Evolutionary conservation across 257 asterid genomes (phyloP), one percentile per base, ranked within the genome.

Genomic region (Petunia axillaris): DNA sequence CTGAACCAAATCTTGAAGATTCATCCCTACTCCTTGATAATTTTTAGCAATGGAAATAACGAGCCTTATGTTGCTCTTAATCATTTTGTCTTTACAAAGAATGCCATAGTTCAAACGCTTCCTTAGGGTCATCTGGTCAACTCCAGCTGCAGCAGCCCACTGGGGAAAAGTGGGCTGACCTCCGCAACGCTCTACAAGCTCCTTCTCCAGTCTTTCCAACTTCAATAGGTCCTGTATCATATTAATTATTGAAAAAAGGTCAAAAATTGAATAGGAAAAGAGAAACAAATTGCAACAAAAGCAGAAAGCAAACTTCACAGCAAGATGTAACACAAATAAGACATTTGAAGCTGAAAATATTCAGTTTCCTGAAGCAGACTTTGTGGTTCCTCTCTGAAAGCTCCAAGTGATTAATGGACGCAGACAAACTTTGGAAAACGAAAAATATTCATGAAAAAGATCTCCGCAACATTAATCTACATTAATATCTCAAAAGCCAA

Each of bases 1-100:
- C 99, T 95, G 99, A 87, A 95, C 97, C 88, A 95, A 88, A 92
- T 95, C 99, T 79, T 87, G 97, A 81, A 95, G 97, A 87, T 86
- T 93, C 99, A 95, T 87, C 80, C 98, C 97, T 64, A 92, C 87
- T 81, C 98, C 96, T 82, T 92, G 99, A 84, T 91, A 95, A 84
- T 95, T 87, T 85, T 91, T 95, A 46, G 99, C 99, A 73, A 95
- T 93, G 50, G 99, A 95, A 84, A 95, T 91, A 81, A 95, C 99
- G 44, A 95, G 97, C 16, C 97, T 87, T 86, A 95, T 82, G 84
- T 95, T 95, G 91, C 99, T 95, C 80, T 85, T 95, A 37, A 95
- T 91, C 99, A 95, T 93, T 87, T 86, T 93, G 84, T 90, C 95
- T 85, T 95, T 93, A 90, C 99, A 93, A 64, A 76, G 87, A 82